phyloP scores from a whole-genome alignment of 225 moss, liverwort and hornwort species.

The Ulota crispa region DNA sequence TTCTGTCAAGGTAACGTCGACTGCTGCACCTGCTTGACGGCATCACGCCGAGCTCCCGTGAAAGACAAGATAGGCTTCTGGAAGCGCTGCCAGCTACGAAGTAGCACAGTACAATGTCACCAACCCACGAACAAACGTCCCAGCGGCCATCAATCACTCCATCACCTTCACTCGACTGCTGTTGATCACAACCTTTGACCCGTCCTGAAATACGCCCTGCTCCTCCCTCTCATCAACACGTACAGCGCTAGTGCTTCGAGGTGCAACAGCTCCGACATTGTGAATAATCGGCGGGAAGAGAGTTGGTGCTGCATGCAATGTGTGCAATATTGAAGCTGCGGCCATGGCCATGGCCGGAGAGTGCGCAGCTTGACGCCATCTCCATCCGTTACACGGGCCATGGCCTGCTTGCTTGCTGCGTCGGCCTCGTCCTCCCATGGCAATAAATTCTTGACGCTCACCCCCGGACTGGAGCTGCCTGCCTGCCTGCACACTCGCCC shows the following conservation, averaged over 20 bases:
- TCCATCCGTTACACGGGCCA: not conserved
- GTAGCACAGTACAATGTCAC: not conserved
- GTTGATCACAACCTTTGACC: not conserved
- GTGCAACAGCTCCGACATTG: not conserved
- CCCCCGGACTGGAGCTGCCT: not conserved
- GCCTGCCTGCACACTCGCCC: not conserved
- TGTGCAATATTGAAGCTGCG: not conserved
- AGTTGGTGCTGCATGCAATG: not conserved
- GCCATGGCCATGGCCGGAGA: not conserved
- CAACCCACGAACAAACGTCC: slow-evolving; percentile 10
- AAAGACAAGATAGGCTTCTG: not conserved
- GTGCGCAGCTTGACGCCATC: slow-evolving; percentile 4
- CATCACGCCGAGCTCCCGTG: slow-evolving; percentile 24
- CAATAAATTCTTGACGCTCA: slow-evolving; percentile 24
- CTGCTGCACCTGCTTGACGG: slow-evolving; percentile 10
- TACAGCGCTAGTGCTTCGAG: not conserved
- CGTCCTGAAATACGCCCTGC: too few relatives aligned
- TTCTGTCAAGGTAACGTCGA: slow-evolving; percentile 10
- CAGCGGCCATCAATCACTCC: slow-evolving; percentile 12
- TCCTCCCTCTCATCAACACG: not conserved
- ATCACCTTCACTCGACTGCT: not conserved
- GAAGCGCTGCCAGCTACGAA: not conserved
- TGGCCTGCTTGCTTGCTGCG: not conserved
- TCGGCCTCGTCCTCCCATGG: not conserved
- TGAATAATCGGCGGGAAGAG: not conserved